Percentiles rank a stretch among this genome's conserved stretches.
These are phyloP conservation scores for Leccinum uliginosum DNA, from an alignment of 768 basidiomycete species.

Conservation along the genomic window DNA sequence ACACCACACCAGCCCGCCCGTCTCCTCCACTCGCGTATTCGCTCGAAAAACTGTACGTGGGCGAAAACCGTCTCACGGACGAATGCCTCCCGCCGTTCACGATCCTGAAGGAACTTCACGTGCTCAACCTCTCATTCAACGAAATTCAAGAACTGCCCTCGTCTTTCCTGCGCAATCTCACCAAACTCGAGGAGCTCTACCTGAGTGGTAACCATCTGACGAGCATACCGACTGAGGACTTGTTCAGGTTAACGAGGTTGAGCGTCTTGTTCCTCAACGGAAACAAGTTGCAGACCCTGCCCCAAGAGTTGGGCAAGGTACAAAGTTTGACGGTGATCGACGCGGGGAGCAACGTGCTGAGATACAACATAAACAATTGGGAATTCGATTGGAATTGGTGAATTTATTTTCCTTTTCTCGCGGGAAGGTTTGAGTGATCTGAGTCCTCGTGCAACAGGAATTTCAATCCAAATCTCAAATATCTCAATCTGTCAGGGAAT, in stretches of 20 bases:
- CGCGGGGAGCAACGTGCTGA: constrained; percentile 88
- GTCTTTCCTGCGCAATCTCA: constrained; percentile 67
- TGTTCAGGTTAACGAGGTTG: constrained; percentile 65
- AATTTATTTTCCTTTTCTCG: constrained; percentile 14
- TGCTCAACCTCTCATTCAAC: constrained; percentile 94
- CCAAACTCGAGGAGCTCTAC: constrained; percentile 78
- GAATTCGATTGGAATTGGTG: constrained; percentile 99
- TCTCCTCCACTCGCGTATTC: constrained; percentile 63
- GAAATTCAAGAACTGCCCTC: constrained; percentile 85
- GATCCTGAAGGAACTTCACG: constrained; percentile 68
- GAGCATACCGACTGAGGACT: constrained; percentile 83
- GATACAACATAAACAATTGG: constrained; percentile 98
- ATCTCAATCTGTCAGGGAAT: constrained; percentile 96
- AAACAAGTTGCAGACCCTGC: constrained; percentile 88
- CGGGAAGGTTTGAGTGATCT: not conserved
- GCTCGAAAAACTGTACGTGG: constrained; percentile 77
- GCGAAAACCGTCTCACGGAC: constrained; percentile 84
- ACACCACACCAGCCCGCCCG: constrained; percentile 26
- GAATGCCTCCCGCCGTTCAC: constrained; percentile 73
- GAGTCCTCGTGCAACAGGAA: constrained; percentile 59
- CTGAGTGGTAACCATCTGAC: constrained; percentile 94
- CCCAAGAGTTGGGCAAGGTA: constrained; percentile 85
- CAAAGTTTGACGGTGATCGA: constrained; percentile 77
- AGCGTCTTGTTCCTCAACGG: constrained; percentile 85
- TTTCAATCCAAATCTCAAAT: constrained; percentile 88